Conservation (phyloP, 2,329 filamentous ascomycete genomes). For the Capronia epimyces region DNA sequence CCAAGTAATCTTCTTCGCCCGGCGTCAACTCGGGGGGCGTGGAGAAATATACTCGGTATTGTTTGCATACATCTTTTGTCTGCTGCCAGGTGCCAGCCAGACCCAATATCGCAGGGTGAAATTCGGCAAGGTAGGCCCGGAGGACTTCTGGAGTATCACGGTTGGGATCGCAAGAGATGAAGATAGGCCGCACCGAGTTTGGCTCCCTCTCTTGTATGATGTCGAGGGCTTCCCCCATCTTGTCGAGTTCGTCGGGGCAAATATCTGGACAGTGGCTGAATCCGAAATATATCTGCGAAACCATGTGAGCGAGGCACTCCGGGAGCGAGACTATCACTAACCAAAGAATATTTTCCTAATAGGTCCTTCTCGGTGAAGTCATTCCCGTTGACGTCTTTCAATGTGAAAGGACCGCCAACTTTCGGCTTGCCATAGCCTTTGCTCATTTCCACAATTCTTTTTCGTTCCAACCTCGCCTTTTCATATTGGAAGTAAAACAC, state of each 20-base stretch:
- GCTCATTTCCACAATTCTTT: constrained; percentile 80
- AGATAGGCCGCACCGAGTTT: constrained; percentile 64
- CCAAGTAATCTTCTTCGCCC: constrained; percentile 83
- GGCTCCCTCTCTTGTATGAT: constrained; percentile 44
- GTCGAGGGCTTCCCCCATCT: constrained; percentile 96
- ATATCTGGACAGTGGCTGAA: constrained; percentile 99
- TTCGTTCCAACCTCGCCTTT: constrained; percentile 83
- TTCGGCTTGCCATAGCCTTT: constrained; percentile 91
- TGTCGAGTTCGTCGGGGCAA: constrained; percentile 97
- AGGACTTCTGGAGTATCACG: constrained; percentile 81
- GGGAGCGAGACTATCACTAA: constrained; percentile 30
- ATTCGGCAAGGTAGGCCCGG: constrained; percentile 81
- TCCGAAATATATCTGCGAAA: constrained; percentile 83
- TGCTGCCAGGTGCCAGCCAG: constrained; percentile 90
- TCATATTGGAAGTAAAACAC: constrained; percentile 90
- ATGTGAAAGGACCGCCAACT: constrained; percentile 79
- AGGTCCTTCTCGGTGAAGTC: constrained; percentile 73
- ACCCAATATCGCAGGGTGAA: constrained; percentile 79
- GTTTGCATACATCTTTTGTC: constrained; percentile 90
- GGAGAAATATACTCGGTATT: constrained; percentile 94
- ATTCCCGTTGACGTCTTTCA: constrained; percentile 76
- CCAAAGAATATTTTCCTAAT: constrained; percentile 69
- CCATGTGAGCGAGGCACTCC: not conserved
- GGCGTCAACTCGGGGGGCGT: constrained; percentile 83
- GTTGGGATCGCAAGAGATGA: constrained; percentile 92